These are phyloP conservation scores for Paraphaeosphaeria minitans DNA, from an alignment of 2,329 filamentous ascomycete species.

Conservation along the genomic window DNA sequence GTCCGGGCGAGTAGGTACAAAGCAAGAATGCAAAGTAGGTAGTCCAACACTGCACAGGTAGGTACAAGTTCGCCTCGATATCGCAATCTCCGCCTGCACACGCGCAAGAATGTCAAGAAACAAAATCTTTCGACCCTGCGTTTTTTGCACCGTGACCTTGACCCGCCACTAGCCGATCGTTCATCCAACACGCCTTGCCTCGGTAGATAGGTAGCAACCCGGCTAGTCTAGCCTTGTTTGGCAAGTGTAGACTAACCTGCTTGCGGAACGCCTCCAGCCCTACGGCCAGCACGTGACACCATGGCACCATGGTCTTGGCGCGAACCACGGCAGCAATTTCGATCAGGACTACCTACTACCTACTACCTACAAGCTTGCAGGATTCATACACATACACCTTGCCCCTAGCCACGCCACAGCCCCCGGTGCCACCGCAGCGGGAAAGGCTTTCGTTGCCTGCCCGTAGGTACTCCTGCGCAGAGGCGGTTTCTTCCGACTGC, in stretches of 20 bases:
- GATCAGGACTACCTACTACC: neutral
- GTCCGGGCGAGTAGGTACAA: neutral
- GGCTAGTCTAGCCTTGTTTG: neutral
- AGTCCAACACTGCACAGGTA: no score
- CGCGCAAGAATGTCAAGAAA: constrained; percentile 9
- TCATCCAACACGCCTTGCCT: neutral
- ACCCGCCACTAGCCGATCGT: constrained; percentile 8
- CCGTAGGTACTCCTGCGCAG: neutral
- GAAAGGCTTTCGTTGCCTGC: neutral
- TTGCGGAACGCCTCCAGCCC: neutral
- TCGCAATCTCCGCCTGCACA: neutral
- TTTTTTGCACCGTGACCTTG: constrained; percentile 3
- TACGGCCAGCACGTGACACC: neutral
- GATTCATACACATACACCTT: no score
- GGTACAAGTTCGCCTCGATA: neutral
- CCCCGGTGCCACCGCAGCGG: neutral
- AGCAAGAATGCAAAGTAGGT: no score
- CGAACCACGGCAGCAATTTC: neutral
- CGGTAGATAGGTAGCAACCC: neutral
- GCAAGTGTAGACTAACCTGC: neutral
- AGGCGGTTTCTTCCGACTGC: no score
- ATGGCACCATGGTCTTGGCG: neutral
- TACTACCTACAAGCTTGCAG: neutral
- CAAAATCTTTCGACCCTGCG: neutral
- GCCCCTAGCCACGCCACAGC: neutral